Evolutionary conservation across 441 rosid genomes (phyloP), one percentile per base, ranked within the genome.

Genomic region (Breynia disticha): DNA sequence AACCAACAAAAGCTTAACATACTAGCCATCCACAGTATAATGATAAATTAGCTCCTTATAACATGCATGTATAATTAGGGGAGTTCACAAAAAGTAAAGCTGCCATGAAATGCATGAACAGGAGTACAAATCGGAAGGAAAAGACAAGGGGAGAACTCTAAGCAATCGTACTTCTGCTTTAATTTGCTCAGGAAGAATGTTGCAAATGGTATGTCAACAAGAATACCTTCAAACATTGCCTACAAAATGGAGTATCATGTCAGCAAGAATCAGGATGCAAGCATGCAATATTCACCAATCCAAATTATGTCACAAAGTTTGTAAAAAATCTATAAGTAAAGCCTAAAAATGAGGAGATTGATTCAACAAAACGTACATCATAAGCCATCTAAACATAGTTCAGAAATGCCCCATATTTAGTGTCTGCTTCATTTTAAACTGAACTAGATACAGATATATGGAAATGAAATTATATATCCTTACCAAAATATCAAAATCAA

Each of bases 211-310:
- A 94, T 84, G 66, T 94, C 99, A 72, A 94, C 97, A 42, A 94
- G 89, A 76, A 94, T 89, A 59, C 99, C 96, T 82, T 94, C 99
- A 78, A 84, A 94, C 96, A 94, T 86, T 52, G 97, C 97, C 99
- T 94, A 76, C 78, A 79, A 46, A 65, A 21, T 56, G 39, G 64
- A 72, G 63, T 60, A 45, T 14, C 8, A 52, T 15, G 11, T 16
- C 39, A 39, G 14, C 43, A 39, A 39, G 12, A 39, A 2, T 9
- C 43, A 39, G 43, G 43, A 39, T 2, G 14, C 12, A 39, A 39
- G 43, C 43, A 39, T 39, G 43, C 43, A 24, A 24, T 7, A 24
- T 24, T 24, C 32, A 7, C 3, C 32, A 24, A 24, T 24, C 32
- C 32, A 24, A 24, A 24, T 24, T 24, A 7, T 24, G 32, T 24